Percentiles rank a stretch among this genome's conserved stretches.
Evolutionary conservation across 768 basidiomycete genomes (phyloP).

Genomic region (Leccinum subgranulosum): DNA sequence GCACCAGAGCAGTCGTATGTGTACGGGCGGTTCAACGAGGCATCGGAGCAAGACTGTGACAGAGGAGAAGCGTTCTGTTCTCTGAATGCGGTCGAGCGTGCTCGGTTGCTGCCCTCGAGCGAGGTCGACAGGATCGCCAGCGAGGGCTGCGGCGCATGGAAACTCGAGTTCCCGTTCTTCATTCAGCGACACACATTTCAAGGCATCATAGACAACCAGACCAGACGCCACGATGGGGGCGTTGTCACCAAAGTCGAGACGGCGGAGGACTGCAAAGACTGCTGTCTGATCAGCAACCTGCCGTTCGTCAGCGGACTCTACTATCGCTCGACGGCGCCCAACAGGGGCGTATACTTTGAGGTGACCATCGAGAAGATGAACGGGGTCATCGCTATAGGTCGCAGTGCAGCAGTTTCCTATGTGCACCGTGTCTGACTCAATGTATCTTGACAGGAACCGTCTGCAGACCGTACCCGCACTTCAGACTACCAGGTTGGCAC

Average conservation of each 20-base stretch:
- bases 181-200: conserved; percentile 32
- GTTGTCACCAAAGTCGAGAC: conserved; percentile 43
- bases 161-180: conserved; percentile 33
- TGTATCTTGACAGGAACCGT: conserved; percentile 46
- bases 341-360: conserved; percentile 64
- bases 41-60: conserved; percentile 52
- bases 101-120: conserved; percentile 49
- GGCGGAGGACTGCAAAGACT: conserved; percentile 40
- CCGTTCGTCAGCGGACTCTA: conserved; percentile 63
- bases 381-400: conserved; percentile 60
- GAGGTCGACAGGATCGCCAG: conserved; percentile 49
- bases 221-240: conserved; percentile 24
- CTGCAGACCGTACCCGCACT: conserved; percentile 62
- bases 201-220: conserved; percentile 39
- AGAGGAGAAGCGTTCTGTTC: conserved; percentile 51
- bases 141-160: conserved; percentile 53
- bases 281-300: conserved; percentile 55
- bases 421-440: neutral
- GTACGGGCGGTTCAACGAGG: conserved; percentile 54
- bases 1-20: conserved; percentile 50
- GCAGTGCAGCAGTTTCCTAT: conserved; percentile 2
- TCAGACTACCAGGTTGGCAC: conserved; percentile 72
- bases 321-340: conserved; percentile 40
- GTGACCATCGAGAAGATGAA: conserved; percentile 53
- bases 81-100: conserved; percentile 35